These are phyloP conservation scores for Penicillium pulvis DNA, from an alignment of 495 filamentous ascomycete species.

Conservation along the genomic window DNA sequence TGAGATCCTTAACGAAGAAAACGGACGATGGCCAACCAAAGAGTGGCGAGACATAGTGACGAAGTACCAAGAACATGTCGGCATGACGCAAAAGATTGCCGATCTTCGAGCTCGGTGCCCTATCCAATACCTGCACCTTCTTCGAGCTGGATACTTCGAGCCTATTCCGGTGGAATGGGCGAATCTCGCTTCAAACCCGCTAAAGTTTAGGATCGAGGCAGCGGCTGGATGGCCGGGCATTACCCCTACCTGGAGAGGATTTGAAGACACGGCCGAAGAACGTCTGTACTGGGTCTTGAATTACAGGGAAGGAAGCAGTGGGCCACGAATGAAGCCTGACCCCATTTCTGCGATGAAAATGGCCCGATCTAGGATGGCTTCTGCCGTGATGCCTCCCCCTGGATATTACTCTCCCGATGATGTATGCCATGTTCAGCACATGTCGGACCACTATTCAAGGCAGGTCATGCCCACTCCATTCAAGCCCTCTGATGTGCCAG, in stretches of 20 bases:
- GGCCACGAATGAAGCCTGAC: constrained; percentile 43
- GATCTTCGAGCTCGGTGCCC: constrained; percentile 38
- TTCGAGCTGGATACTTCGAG: constrained; percentile 52
- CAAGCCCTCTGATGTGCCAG: constrained; percentile 34
- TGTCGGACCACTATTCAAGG: constrained; percentile 41
- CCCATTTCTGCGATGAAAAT: constrained; percentile 44
- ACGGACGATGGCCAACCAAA: constrained; percentile 43
- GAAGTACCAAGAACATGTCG: constrained; percentile 44
- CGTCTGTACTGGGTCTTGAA: constrained; percentile 53
- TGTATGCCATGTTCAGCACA: constrained; percentile 42
- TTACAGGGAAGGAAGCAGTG: constrained; percentile 35
- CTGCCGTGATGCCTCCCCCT: constrained; percentile 41
- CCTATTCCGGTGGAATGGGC: constrained; percentile 51
- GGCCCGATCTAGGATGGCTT: constrained; percentile 44
- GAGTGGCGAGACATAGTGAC: constrained; percentile 38
- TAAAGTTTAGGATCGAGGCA: constrained; percentile 49
- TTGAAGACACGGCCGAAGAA: constrained; percentile 50
- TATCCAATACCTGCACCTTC: constrained; percentile 49
- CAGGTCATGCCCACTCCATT: constrained; percentile 46
- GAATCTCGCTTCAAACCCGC: constrained; percentile 39
- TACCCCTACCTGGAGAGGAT: constrained; percentile 50
- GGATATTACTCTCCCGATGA: constrained; percentile 42
- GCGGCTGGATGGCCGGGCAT: constrained; percentile 49
- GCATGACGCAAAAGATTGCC: constrained; percentile 41
- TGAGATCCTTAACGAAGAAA: constrained; percentile 44